These are phyloP conservation scores for Ophidiomyces ophidiicola DNA, from an alignment of 2,329 filamentous ascomycete species.

Conservation along the genomic window DNA sequence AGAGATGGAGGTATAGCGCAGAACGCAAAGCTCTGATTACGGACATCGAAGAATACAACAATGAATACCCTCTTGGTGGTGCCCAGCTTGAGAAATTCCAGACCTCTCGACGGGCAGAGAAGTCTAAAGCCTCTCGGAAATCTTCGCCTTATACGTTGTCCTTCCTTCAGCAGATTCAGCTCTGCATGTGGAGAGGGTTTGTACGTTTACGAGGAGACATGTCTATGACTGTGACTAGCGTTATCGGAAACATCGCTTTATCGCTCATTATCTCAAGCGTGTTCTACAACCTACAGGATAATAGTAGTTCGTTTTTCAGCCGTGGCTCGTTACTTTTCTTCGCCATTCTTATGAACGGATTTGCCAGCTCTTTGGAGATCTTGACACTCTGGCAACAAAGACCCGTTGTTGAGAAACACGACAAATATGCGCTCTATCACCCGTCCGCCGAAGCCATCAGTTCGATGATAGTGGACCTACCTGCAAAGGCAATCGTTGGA, in stretches of 20 bases:
- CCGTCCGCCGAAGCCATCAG: slow-evolving; percentile 65
- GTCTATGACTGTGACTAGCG: slow-evolving; percentile 55
- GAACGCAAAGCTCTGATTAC: slow-evolving; percentile 33
- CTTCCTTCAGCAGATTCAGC: slow-evolving; percentile 57
- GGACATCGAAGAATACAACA: slow-evolving; percentile 36
- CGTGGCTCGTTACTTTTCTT: slow-evolving; percentile 77
- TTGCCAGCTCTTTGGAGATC: slow-evolving; percentile 67
- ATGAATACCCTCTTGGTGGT: slow-evolving; percentile 29
- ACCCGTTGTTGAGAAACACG: slow-evolving; percentile 83
- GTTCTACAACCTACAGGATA: slow-evolving; percentile 60
- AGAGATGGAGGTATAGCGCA: slow-evolving; percentile 43
- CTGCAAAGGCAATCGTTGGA: slow-evolving; percentile 62
- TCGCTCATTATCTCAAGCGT: slow-evolving; percentile 66
- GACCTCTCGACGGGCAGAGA: slow-evolving; percentile 31
- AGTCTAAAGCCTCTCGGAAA: slow-evolving; percentile 40
- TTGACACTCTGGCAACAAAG: slow-evolving; percentile 78
- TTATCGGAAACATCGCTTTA: slow-evolving; percentile 60
- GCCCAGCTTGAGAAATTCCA: slow-evolving; percentile 14
- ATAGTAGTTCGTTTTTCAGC: slow-evolving; percentile 62
- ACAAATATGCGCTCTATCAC: slow-evolving; percentile 75
- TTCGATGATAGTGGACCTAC: slow-evolving; percentile 76
- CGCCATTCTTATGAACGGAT: slow-evolving; percentile 74
- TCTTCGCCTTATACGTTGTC: slow-evolving; percentile 77
- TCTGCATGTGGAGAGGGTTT: slow-evolving; percentile 74
- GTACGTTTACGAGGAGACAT: slow-evolving; percentile 65